phyloP scores from a whole-genome alignment of 805 yeast genomes.

The Suhomyces prunicola region DNA sequence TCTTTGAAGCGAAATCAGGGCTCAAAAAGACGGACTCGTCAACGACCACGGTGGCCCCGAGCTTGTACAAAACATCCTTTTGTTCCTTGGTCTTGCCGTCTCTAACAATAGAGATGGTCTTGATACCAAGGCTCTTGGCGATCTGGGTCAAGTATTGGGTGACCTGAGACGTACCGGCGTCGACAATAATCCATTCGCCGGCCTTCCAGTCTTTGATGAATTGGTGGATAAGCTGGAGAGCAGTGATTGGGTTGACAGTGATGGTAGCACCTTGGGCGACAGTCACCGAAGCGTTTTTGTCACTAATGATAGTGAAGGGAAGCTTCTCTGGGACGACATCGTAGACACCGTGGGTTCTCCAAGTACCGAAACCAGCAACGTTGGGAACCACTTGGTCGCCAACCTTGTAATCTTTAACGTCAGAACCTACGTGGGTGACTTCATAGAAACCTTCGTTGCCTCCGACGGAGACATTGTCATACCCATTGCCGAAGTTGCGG shows the following conservation, averaged over 20 bases:
- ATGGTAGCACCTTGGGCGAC: conserved; percentile 20
- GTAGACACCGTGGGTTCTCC: conserved; percentile 22
- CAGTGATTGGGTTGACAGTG: conserved; percentile 20
- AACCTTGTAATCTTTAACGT: conserved; percentile 9
- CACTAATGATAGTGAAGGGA: conserved; percentile 12
- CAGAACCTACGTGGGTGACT: conserved; percentile 14
- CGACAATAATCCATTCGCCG: conserved; percentile 32
- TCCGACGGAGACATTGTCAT: conserved; percentile 10
- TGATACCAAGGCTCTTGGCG: conserved; percentile 22
- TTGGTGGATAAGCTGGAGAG: conserved; percentile 18
- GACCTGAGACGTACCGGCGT: conserved; percentile 36
- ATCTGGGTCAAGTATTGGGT: conserved; percentile 28
- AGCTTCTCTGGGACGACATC: conserved; percentile 5
- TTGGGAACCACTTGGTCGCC: conserved; percentile 20
- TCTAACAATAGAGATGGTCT: conserved; percentile 27
- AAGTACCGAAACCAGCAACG: conserved; percentile 19
- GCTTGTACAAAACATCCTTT: conserved; percentile 17
- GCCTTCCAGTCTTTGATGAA: conserved; percentile 17
- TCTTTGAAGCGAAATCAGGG: conserved; percentile 6
- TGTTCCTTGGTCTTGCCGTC: conserved; percentile 25
- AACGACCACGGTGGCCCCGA: conserved; percentile 33
- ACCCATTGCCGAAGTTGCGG: conserved; percentile 5
- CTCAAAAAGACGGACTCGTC: conserved; percentile 24
- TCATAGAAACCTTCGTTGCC: conserved; percentile 23
- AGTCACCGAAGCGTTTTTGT: conserved; percentile 5